phyloP scores from a whole-genome alignment of 805 yeast genomes.

The Suhomyces sp. region DNA sequence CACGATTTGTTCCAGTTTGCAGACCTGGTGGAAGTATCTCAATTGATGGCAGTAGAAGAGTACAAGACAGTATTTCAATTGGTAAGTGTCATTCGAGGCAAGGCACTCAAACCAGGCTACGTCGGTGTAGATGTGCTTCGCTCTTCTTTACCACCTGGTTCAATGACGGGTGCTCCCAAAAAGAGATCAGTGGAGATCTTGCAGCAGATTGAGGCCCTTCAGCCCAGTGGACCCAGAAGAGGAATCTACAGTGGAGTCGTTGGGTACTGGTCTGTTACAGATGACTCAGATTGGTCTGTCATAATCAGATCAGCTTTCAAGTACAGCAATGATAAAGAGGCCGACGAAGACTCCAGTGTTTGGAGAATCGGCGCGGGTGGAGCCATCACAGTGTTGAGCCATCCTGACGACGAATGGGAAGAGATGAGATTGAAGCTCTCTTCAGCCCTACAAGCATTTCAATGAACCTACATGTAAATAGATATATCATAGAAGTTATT shows the following conservation, averaged over 20 bases:
- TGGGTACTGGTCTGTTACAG: constrained; percentile 91
- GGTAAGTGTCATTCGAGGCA: constrained; percentile 84
- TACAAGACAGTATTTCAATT: constrained; percentile 87
- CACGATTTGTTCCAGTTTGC: constrained; percentile 79
- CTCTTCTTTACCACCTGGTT: constrained; percentile 91
- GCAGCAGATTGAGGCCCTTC: constrained; percentile 51
- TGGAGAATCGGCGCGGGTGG: constrained; percentile 99
- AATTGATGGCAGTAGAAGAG: constrained; percentile 89
- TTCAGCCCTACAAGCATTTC: constrained; percentile 74
- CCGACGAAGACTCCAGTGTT: constrained; percentile 19
- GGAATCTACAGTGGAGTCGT: constrained; percentile 93
- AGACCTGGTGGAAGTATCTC: constrained; percentile 63
- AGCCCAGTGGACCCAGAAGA: constrained; percentile 49
- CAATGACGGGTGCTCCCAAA: constrained; percentile 99
- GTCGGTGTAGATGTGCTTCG: constrained; percentile 77
- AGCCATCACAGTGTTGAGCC: constrained; percentile 87
- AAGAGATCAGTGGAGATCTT: constrained; percentile 84
- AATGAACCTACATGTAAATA: constrained; percentile 5
- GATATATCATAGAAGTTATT: not conserved
- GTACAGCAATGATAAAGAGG: constrained; percentile 49
- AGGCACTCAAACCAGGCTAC: constrained; percentile 36
- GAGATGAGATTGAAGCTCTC: constrained; percentile 82
- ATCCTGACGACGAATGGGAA: constrained; percentile 82
- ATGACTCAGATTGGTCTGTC: constrained; percentile 94
- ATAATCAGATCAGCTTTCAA: constrained; percentile 80